Evolutionary conservation across 306 rosid genomes (phyloP).

Genomic region (Corylus avellana): DNA sequence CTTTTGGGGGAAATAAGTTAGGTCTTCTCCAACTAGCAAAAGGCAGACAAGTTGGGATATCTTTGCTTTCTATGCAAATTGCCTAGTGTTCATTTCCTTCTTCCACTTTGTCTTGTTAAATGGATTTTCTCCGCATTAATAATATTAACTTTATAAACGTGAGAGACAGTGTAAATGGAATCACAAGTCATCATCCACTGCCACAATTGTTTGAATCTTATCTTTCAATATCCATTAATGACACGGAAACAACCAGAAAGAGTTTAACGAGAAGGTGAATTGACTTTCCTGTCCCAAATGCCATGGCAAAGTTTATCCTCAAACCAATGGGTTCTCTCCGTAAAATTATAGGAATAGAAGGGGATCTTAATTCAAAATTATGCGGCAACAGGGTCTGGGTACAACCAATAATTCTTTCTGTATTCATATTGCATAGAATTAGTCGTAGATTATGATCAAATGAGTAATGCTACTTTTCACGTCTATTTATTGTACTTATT

Average conservation of each 20-base stretch:
- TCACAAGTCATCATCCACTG: constrained; percentile 9
- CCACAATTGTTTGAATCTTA: neutral
- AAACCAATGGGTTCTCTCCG: no score
- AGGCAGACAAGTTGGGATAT: neutral
- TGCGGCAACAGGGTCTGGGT: no score
- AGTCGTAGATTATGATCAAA: neutral
- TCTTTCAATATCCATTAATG: neutral
- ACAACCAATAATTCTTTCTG: neutral
- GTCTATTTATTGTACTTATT: no score
- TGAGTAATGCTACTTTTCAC: no score
- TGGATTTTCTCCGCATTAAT: neutral
- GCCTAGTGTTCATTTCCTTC: constrained; percentile 11
- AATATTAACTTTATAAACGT: neutral
- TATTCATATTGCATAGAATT: neutral
- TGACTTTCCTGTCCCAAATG: constrained; percentile 14
- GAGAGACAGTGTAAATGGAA: neutral
- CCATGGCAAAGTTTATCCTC: no score
- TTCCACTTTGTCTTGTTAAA: neutral
- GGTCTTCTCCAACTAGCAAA: constrained; percentile 5
- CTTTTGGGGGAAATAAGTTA: neutral
- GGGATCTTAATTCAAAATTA: no score
- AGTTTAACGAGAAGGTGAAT: neutral
- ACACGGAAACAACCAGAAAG: constrained; percentile 9
- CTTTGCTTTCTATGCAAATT: constrained; percentile 17
- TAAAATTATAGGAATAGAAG: no score